Conservation (phyloP, 2,329 filamentous ascomycete species). For the Cephalotrichum gorgonifer region DNA sequence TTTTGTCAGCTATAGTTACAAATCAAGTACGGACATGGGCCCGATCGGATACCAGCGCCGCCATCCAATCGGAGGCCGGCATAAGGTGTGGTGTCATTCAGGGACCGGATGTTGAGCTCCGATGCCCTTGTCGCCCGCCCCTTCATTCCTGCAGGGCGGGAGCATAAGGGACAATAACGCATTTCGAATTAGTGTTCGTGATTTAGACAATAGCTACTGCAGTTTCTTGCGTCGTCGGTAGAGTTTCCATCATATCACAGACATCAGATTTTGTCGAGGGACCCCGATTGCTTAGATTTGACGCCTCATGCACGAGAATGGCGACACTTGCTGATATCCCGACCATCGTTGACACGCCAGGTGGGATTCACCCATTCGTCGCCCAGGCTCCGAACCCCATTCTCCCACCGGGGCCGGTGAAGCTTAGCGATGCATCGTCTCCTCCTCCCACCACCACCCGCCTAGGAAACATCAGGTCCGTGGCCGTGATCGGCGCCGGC, state of each 20-base stretch:
- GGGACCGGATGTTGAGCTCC: conserved; percentile 3
- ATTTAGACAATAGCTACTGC: not conserved
- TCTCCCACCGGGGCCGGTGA: not conserved
- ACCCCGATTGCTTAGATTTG: not conserved
- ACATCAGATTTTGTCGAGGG: not conserved
- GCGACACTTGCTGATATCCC: not conserved
- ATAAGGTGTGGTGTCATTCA: conserved; percentile 1
- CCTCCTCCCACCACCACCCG: too few relatives aligned
- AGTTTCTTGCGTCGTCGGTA: not conserved
- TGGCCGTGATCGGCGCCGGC: conserved; percentile 28
- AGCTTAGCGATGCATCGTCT: not conserved
- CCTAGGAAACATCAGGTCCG: conserved; percentile 11
- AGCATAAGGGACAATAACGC: too few relatives aligned
- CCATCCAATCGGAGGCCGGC: not conserved
- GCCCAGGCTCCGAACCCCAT: not conserved
- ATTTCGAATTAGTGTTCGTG: not conserved
- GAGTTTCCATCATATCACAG: not conserved
- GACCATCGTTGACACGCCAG: not conserved
- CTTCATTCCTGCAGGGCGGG: not conserved
- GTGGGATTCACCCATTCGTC: not conserved
- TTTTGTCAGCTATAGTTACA: not conserved
- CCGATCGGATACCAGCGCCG: too few relatives aligned
- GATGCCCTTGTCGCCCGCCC: not conserved
- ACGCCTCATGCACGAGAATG: not conserved
- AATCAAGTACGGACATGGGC: not conserved